Conservation (phyloP, 2,329 filamentous ascomycete genomes). For the Verticillium dahliae region DNA sequence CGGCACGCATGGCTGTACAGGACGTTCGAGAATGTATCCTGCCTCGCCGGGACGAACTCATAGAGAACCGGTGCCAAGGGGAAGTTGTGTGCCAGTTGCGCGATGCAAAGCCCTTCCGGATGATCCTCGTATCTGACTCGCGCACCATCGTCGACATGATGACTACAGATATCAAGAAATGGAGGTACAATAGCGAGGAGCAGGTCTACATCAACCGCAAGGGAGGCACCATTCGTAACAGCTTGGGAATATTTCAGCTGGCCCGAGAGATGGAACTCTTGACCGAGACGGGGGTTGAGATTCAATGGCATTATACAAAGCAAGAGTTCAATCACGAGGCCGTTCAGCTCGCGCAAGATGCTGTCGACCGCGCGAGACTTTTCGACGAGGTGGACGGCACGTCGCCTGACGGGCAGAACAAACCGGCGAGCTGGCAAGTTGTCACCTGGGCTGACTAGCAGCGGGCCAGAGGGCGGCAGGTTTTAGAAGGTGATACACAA, state of each 20-base stretch:
- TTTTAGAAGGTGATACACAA: too few relatives aligned
- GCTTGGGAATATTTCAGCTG: not conserved
- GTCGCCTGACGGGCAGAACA: not conserved
- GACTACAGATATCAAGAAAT: not conserved
- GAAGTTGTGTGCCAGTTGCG: not conserved
- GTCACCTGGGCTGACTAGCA: not conserved
- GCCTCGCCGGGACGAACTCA: not conserved
- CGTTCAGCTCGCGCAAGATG: not conserved
- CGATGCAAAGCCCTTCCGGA: not conserved
- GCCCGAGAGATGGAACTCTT: not conserved
- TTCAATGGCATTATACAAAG: not conserved
- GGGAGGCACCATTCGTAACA: not conserved
- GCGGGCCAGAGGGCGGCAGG: too few relatives aligned
- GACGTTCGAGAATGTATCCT: not conserved
- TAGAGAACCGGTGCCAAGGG: too few relatives aligned
- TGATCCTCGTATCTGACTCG: not conserved
- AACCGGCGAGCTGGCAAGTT: not conserved
- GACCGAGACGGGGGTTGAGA: not conserved
- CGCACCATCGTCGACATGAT: not conserved
- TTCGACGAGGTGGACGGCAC: not conserved
- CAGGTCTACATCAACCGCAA: not conserved
- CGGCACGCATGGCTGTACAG: not conserved
- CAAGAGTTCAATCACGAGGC: not conserved
- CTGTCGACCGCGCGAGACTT: not conserved
- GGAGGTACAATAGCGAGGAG: not conserved